Evolutionary conservation across 345 rosid genomes (phyloP).

Genomic region (Passiflora organensis): DNA sequence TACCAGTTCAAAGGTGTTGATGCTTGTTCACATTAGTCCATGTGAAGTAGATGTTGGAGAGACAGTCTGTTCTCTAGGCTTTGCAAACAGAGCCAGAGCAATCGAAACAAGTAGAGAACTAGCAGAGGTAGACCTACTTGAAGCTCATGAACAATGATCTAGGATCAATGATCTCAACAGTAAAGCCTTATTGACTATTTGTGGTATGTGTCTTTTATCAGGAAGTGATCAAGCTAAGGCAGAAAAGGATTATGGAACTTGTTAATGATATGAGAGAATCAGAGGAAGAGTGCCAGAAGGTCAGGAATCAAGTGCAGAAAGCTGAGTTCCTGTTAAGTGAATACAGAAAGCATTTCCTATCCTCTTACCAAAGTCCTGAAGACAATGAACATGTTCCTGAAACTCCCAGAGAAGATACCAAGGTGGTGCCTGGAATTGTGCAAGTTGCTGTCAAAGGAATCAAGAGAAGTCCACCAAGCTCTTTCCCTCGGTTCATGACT

Average conservation of each 20-base stretch:
- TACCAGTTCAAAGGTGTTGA: slow-evolving; percentile 70
- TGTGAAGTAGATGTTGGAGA: slow-evolving; percentile 70
- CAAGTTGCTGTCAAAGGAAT: slow-evolving; percentile 26
- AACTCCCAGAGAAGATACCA: slow-evolving; percentile 16
- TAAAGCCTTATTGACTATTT: slow-evolving; percentile 3
- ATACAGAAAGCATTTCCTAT: slow-evolving; percentile 47
- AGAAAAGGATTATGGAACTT: slow-evolving; percentile 47
- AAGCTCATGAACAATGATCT: neutral
- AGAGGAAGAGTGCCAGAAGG: slow-evolving; percentile 44
- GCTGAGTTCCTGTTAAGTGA: slow-evolving; percentile 46
- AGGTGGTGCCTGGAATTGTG: slow-evolving; percentile 30
- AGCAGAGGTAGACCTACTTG: slow-evolving; percentile 38
- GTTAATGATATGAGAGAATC: slow-evolving; percentile 60
- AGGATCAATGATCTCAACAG: neutral
- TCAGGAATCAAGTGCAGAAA: slow-evolving; percentile 38
- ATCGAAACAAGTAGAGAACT: slow-evolving; percentile 54
- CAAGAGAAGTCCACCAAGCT: slow-evolving; percentile 23
- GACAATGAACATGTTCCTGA: slow-evolving; percentile 27
- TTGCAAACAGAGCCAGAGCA: slow-evolving; percentile 81
- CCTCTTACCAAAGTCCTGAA: slow-evolving; percentile 23
- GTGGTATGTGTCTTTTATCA: slow-evolving; percentile 17
- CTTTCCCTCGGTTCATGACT: slow-evolving; percentile 72
- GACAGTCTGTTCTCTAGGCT: slow-evolving; percentile 75
- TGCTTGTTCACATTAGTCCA: slow-evolving; percentile 87
- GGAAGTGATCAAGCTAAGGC: slow-evolving; percentile 55